Conservation (phyloP, 768 basidiomycete species). For the Tremella mesenterica region DNA sequence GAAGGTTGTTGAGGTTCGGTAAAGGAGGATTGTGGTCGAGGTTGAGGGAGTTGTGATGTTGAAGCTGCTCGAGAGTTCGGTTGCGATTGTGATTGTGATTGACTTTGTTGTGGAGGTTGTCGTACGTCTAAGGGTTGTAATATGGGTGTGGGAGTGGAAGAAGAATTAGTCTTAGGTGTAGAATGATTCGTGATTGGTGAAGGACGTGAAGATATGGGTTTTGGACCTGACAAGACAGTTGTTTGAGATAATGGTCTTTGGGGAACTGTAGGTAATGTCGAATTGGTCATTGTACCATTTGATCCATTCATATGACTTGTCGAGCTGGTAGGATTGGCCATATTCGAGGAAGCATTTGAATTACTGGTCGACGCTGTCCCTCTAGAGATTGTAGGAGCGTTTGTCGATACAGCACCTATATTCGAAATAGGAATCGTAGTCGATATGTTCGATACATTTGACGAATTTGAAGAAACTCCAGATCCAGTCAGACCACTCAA, state of each 20-base stretch:
- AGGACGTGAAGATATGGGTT: neutral
- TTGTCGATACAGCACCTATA: neutral
- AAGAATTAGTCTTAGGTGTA: neutral
- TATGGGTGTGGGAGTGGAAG: neutral
- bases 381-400: neutral
- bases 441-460: too few species aligned
- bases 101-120: slow-evolving; percentile 12
- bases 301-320: too few species aligned
- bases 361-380: neutral
- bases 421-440: too few species aligned
- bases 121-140: neutral
- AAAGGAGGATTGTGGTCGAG: slow-evolving; percentile 11
- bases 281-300: neutral
- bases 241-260: too few species aligned
- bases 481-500: slow-evolving; percentile 6
- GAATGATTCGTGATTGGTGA: slow-evolving; percentile 1
- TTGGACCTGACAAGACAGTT: neutral
- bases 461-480: neutral
- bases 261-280: neutral
- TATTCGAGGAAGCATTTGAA: too few species aligned
- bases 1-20: slow-evolving; percentile 8
- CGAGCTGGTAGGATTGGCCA: too few species aligned
- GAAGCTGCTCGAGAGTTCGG: neutral
- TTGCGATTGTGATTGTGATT: slow-evolving; percentile 14
- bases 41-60: neutral